Base-by-base conservation (phyloP, 2,329 filamentous ascomycete species). In the Rutstroemia sp. region DNA sequence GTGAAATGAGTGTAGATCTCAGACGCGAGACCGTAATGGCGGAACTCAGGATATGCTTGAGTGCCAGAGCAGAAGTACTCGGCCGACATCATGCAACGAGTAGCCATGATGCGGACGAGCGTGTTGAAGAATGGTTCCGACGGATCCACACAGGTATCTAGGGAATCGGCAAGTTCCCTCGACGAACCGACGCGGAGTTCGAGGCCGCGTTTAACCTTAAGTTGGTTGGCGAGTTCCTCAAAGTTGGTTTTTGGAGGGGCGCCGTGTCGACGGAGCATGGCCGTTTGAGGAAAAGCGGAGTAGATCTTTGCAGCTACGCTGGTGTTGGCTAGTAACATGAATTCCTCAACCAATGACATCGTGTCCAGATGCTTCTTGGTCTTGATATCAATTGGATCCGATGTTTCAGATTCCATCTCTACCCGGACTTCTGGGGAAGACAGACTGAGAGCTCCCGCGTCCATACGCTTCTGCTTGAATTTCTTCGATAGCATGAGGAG, bases 1-100 rank as follows among this genome's bases (percentile, higher is more conserved):
- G 94, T 99, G 74, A 99, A 99, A 72, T 99, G 94, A 2, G 94
- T 99, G 76, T 99, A 99, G 70, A 99, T 99, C 67, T 95, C 89
- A 3, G 88, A 91, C 0, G 95, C 95, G 38, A 99, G 85, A 64
- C 94, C 94, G 72, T 99, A 99, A 75, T 99, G 95, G 52, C 90
- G 84, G 79, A 96, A 99, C 70, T 97, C 94, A 0, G 90, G 87
- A 71, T 94, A 92, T 0, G 92, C 84, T 71, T 96, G 91, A 6
- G 91, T 92, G 59, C 94, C 94, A 0, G 92, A 89, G 74, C 89
- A 94, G 74, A 99, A 99, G 75, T 99, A 99, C 74, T 99, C 94
- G 60, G 94, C 94, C 54, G 90, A 94, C 79, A 96, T 96, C 94
- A 99, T 99, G 80, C 94, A 99, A 21, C 94, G 87, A 8, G 94